Percentiles rank a stretch among this genome's conserved stretches.
Conservation (phyloP, 2,329 filamentous ascomycete genomes). For the Lecanicillium sp. region DNA sequence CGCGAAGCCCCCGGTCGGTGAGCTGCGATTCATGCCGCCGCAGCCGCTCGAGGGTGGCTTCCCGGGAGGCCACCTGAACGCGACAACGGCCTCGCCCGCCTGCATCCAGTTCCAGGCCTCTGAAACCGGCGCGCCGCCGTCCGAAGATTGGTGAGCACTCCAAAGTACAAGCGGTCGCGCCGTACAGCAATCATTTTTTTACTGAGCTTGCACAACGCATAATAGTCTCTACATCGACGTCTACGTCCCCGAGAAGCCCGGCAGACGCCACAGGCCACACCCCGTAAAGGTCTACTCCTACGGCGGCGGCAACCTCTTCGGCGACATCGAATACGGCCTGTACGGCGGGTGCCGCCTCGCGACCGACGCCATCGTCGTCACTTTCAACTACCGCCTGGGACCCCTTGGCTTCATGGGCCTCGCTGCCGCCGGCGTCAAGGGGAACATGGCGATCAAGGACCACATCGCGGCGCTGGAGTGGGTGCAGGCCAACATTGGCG, state of each 20-base stretch:
- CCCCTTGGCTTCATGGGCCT: slow-evolving; percentile 29
- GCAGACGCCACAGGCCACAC: too few relatives aligned
- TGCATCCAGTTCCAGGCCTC: slow-evolving; percentile 15
- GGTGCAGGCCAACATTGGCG: slow-evolving; percentile 25
- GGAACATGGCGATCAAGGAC: slow-evolving; percentile 15
- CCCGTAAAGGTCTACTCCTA: slow-evolving; percentile 19
- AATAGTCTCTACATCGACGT: too few relatives aligned
- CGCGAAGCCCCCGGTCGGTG: slow-evolving; percentile 16
- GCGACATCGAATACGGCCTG: slow-evolving; percentile 14
- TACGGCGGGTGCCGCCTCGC: slow-evolving; percentile 19
- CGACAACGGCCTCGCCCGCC: slow-evolving; percentile 10
- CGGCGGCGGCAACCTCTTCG: slow-evolving; percentile 15
- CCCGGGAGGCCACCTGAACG: slow-evolving; percentile 7
- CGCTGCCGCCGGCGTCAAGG: slow-evolving; percentile 17
- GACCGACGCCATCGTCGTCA: slow-evolving; percentile 30
- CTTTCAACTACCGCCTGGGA: slow-evolving; percentile 33
- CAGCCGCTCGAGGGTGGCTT: slow-evolving; percentile 5
- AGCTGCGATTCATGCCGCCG: slow-evolving; percentile 16
- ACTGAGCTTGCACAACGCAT: too few relatives aligned
- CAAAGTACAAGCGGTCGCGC: too few relatives aligned
- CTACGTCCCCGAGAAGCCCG: too few relatives aligned
- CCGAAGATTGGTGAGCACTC: slow-evolving; percentile 18
- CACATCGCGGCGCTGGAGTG: slow-evolving; percentile 38
- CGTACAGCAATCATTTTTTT: too few relatives aligned
- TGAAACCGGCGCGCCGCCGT: slow-evolving; percentile 3